Evolutionary conservation across 2,329 filamentous ascomycete genomes (phyloP).

Genomic region (Colletotrichum sublineola): DNA sequence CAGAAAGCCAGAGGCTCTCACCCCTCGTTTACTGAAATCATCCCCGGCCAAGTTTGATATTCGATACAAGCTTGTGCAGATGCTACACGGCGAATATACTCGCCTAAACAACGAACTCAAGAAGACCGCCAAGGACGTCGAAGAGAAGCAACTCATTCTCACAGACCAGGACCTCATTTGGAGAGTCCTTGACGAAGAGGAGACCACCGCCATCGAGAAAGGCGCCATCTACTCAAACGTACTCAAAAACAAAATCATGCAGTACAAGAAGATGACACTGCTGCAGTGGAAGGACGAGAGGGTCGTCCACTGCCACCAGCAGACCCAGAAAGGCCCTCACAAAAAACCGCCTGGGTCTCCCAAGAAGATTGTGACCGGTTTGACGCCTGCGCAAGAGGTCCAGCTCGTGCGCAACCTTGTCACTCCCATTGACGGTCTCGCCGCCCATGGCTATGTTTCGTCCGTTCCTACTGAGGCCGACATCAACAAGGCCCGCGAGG

Average conservation of each 20-base stretch:
- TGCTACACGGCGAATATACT: slow-evolving; percentile 75
- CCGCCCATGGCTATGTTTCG: slow-evolving; percentile 81
- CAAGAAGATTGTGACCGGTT: slow-evolving; percentile 75
- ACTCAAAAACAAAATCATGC: slow-evolving; percentile 84
- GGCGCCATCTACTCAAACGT: slow-evolving; percentile 83
- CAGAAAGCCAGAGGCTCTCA: slow-evolving; percentile 68
- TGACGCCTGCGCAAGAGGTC: slow-evolving; percentile 77
- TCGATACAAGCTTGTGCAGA: slow-evolving; percentile 69
- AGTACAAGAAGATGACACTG: slow-evolving; percentile 80
- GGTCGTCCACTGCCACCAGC: slow-evolving; percentile 47
- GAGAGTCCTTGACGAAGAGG: slow-evolving; percentile 81
- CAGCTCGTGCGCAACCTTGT: slow-evolving; percentile 72
- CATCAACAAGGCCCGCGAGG: slow-evolving; percentile 74
- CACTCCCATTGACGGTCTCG: slow-evolving; percentile 74
- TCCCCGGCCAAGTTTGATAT: slow-evolving; percentile 70
- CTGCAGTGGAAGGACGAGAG: slow-evolving; percentile 79
- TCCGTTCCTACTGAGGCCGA: slow-evolving; percentile 74
- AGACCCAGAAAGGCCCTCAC: slow-evolving; percentile 48
- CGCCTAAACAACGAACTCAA: slow-evolving; percentile 75
- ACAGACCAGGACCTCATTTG: slow-evolving; percentile 76
- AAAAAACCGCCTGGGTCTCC: slow-evolving; percentile 53
- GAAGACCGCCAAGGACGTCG: slow-evolving; percentile 63
- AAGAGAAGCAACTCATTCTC: slow-evolving; percentile 67
- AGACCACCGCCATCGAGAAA: slow-evolving; percentile 77
- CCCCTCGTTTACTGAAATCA: slow-evolving; percentile 73